Base-by-base conservation (phyloP, 768 basidiomycete genomes). In the Calocybe gangraenosa region DNA sequence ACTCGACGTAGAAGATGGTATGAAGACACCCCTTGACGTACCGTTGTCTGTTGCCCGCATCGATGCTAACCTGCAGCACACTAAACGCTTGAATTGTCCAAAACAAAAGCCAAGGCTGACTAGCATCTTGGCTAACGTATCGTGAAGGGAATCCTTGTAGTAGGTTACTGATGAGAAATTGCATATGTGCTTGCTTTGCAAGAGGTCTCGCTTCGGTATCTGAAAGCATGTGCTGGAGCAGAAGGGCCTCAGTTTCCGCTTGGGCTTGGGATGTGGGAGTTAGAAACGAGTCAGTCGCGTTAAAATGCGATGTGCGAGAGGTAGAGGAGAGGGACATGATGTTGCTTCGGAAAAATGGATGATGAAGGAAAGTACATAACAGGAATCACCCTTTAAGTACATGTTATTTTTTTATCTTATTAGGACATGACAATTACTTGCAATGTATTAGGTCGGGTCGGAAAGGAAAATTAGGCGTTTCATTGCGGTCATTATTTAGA, bases 31-130 rank as follows among this genome's bases (percentile, higher is more conserved):
- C n/a, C 19, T 10, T 7, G 2, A 61, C 74, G 44, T 54, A 92
- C 92, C 79, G 71, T 52, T 89, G 81, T 61, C 83, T 87, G 56
- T 79, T 92, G 15, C 67, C 74, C 1, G 83, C 81, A 70, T 94
- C 92, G 40, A 95, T 56, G 1, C 70, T 83, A 6, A 90, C 82
- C 40, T 92, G 89, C 35, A 95, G 59, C 2, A 82, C 59, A 54
- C 87, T 84, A 56, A 96, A 86, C 11, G 84, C 73, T 55, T 99
- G 93, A 8, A 94, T 60, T 0, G 82, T 84, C 94, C 96, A 98
- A 66, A 89, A 97, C 48, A 97, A 61, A 21, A 97, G 68, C 96
- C 96, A 98, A 0, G 96, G 88, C 56, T 95, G 85, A 53, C 90
- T 93, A 0, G 95, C 94, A 60, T 98, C 96, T 56, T 97, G 87